Evolutionary conservation across 371 early-diverging fungal genomes (phyloP).

Genomic region (Lichtheimia ramosa): DNA sequence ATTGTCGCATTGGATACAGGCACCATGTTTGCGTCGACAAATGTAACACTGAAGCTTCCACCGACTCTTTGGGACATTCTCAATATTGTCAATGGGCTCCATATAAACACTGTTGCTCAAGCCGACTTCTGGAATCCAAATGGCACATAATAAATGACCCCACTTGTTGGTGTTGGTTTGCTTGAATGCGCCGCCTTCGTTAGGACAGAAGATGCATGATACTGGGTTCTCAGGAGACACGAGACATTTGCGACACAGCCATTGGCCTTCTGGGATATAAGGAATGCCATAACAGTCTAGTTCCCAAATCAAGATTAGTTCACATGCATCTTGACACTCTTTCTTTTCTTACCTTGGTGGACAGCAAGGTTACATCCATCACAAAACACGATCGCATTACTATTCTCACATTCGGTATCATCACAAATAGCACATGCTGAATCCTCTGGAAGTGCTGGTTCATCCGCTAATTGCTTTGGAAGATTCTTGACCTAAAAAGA

Average conservation of each 20-base stretch:
- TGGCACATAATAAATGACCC: conserved; percentile 96
- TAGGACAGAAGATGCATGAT: conserved; percentile 92
- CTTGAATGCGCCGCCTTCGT: conserved; percentile 96
- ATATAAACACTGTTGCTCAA: conserved; percentile 91
- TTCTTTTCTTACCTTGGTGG: conserved; percentile 78
- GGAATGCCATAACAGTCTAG: conserved; percentile 99
- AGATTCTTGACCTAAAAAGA: conserved; percentile 34
- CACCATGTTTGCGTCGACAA: conserved; percentile 85
- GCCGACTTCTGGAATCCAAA: conserved; percentile 95
- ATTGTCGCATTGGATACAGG: conserved; percentile 94
- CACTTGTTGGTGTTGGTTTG: conserved; percentile 90
- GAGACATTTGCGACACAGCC: conserved; percentile 98
- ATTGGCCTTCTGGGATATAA: conserved; percentile 98
- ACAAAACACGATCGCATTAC: conserved; percentile 98
- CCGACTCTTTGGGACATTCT: conserved; percentile 84
- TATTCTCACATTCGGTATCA: conserved; percentile 94
- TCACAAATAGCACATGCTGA: conserved; percentile 93
- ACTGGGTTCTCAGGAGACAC: conserved; percentile 89
- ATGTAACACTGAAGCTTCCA: conserved; percentile 89
- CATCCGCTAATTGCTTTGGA: conserved; percentile 35
- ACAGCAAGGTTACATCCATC: conserved; percentile 99
- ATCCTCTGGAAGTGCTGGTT: conserved; percentile 67
- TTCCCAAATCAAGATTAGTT: not conserved
- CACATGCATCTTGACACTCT: not conserved
- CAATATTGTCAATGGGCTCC: conserved; percentile 96